Evolutionary conservation across 2,329 filamentous ascomycete genomes (phyloP).

Genomic region (Aureobasidium leucospermi): DNA sequence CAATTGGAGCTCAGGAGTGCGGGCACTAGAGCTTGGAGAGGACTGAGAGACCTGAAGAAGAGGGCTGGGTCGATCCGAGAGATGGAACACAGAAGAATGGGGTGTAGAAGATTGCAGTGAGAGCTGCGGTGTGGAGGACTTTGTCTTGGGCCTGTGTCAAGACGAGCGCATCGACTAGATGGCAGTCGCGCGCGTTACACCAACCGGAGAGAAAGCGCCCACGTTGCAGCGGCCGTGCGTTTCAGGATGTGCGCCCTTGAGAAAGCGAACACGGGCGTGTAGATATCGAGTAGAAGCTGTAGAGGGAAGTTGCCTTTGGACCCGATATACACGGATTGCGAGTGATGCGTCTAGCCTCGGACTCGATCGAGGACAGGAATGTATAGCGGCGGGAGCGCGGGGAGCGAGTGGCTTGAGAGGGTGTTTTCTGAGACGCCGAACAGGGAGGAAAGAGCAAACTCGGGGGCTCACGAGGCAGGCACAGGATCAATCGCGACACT

Average conservation of each 20-base stretch:
- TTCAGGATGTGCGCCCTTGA: background rate
- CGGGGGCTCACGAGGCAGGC: background rate
- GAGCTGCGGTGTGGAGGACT: background rate
- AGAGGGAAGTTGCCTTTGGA: background rate
- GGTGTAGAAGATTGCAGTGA: background rate
- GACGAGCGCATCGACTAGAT: conserved; percentile 2
- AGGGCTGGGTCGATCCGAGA: background rate
- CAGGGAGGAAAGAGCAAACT: background rate
- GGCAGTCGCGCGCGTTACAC: conserved; percentile 13
- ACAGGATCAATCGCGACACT: conserved; percentile 1
- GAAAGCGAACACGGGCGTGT: background rate
- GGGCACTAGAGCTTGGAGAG: background rate
- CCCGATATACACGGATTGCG: background rate
- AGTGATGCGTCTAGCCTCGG: background rate
- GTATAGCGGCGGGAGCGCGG: background rate
- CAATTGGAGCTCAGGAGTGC: background rate
- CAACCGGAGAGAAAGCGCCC: conserved; percentile 7
- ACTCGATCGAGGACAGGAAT: background rate
- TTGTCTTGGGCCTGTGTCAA: conserved; percentile 7
- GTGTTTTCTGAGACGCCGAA: background rate
- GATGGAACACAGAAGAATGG: background rate
- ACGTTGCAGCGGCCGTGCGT: conserved; percentile 14
- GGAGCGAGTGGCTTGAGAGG: conserved; percentile 7
- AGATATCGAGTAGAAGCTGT: background rate
- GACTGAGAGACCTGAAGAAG: background rate